These are phyloP conservation scores for Lachnellula occidentalis DNA, from an alignment of 2,329 filamentous ascomycete genomes.

Conservation along the genomic window DNA sequence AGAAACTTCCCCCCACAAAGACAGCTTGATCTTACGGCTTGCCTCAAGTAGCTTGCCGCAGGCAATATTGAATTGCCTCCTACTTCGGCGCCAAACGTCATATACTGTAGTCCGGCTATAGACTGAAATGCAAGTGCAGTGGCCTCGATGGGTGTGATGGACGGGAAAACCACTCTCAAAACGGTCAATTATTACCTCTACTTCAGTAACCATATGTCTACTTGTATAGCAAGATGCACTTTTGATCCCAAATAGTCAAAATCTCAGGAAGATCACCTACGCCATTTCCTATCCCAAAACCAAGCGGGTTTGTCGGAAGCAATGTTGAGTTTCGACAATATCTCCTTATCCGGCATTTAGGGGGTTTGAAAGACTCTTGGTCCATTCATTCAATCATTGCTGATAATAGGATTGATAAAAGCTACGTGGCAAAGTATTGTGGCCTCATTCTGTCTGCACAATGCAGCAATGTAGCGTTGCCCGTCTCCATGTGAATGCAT, in stretches of 20 bases:
- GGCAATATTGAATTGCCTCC: neutral
- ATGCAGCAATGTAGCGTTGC: neutral
- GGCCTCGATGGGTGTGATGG: neutral
- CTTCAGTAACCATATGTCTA: neutral
- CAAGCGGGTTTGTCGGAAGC: neutral
- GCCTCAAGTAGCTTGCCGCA: neutral
- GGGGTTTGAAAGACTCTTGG: neutral
- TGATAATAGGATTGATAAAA: neutral
- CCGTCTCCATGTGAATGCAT: neutral
- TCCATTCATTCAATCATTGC: neutral
- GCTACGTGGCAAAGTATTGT: slow-evolving; percentile 3
- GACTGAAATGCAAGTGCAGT: neutral
- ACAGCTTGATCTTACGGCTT: neutral
- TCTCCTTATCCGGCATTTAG: neutral
- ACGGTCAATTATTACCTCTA: neutral
- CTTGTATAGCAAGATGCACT: neutral
- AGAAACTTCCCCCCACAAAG: neutral
- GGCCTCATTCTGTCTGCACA: neutral
- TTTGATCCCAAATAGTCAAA: too few relatives aligned
- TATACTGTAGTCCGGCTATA: neutral
- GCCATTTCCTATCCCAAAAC: neutral
- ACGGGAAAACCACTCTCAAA: neutral
- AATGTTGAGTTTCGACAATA: neutral
- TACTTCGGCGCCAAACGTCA: neutral
- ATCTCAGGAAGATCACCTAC: neutral